Base-by-base conservation (phyloP, 2,329 filamentous ascomycete genomes). In the Dactylellina cionopaga region DNA sequence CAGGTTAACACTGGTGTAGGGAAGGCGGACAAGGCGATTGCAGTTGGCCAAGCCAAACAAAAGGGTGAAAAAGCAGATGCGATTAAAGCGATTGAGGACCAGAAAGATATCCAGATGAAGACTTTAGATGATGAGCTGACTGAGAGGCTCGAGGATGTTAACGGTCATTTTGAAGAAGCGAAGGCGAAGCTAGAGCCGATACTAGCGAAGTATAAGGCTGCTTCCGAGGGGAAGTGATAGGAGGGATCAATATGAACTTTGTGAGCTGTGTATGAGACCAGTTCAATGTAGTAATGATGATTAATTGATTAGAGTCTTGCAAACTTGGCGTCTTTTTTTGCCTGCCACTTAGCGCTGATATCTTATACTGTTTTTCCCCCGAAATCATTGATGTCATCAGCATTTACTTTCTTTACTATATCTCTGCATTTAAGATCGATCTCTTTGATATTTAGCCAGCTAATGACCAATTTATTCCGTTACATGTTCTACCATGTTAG, bases 61-160 rank as follows among this genome's bases (percentile, higher is more conserved):
- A 74, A 55, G 47, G 47, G 49, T 7, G 63, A 74, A 15, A 74
- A 74, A 17, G 1, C 69, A 27, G 60, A 68, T 41, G 47, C 31
- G 35, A 62, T 68, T 25, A 52, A 55, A 24, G 60, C 59, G 31
- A 41, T 72, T 46, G 68, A 65, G 37, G 59, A 52, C 5, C 59
- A 72, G 10, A 72, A 72, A 39, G 68, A 72, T 27, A 19, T 37
- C 5, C 47, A 68, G 27, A 62, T 58, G 47, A 56, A 68, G 43
- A 68, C 54, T 3, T 19, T 74, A 7, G 69, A 74, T 39, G 69
- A 74, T 9, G 69, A 74, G 27, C 37, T 74, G 55, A 74, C 63
- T 39, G 59, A 65, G 37, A 54, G 69, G 35, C 43, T 74, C 9
- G 69, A 74, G 47, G 62, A 74, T 58, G 63, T 74, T 29, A 68